phyloP scores from a whole-genome alignment of 495 filamentous ascomycete genomes.

The Elaphomyces granulatus region DNA sequence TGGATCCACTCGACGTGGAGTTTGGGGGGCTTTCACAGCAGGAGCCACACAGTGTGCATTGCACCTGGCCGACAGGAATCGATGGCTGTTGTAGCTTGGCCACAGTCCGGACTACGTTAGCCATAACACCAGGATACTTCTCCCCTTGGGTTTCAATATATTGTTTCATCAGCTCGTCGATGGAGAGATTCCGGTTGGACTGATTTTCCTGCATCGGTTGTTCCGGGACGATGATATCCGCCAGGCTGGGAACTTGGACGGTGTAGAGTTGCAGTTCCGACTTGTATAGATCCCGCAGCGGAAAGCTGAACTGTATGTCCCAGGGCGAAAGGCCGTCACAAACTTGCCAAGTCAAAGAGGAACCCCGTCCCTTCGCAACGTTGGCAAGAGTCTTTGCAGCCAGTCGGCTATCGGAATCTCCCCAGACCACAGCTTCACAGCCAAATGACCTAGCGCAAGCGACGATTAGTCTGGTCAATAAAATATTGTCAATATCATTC shows the following conservation, averaged over 20 bases:
- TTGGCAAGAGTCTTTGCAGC: slow-evolving; percentile 76
- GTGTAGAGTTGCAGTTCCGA: slow-evolving; percentile 58
- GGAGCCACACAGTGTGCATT: slow-evolving; percentile 32
- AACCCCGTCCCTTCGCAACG: slow-evolving; percentile 81
- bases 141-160: slow-evolving; percentile 81
- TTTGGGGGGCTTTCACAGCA: slow-evolving; percentile 20
- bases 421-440: slow-evolving; percentile 66
- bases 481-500: slow-evolving; percentile 52
- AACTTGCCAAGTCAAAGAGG: slow-evolving; percentile 64
- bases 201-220: slow-evolving; percentile 32
- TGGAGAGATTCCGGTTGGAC: slow-evolving; percentile 51
- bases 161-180: slow-evolving; percentile 77
- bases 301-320: slow-evolving; percentile 49
- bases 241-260: slow-evolving; percentile 38
- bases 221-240: slow-evolving; percentile 32
- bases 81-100: slow-evolving; percentile 46
- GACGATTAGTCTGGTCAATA: slow-evolving; percentile 56
- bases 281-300: slow-evolving; percentile 67
- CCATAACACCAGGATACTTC: slow-evolving; percentile 81
- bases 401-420: slow-evolving; percentile 72
- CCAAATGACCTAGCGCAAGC: slow-evolving; percentile 39
- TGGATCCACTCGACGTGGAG: slow-evolving; percentile 17
- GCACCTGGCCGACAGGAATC: slow-evolving; percentile 5
- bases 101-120: slow-evolving; percentile 82
- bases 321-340: slow-evolving; percentile 54